Base-by-base conservation (phyloP, 108 stramenopile genomes). In the Nitzschia putrida region DNA sequence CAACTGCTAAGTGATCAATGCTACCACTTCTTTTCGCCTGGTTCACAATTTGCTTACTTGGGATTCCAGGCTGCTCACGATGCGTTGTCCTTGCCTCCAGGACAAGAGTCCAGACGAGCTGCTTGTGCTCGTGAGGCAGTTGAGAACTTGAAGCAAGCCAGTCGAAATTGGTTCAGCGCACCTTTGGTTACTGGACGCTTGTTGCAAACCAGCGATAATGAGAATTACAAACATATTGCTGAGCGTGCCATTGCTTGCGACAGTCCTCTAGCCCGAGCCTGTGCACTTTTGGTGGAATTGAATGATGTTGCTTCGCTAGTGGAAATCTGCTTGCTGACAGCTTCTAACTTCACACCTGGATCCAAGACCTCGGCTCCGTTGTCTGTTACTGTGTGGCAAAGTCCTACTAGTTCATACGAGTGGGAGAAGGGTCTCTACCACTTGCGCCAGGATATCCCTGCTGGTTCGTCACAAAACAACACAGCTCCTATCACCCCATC, bases 1-100 rank as follows among this genome's bases (percentile, higher is more conserved):
- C 64, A 80, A 12, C 53, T 72, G 25, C 80, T 96, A 13, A 82
- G 89, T 24, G 42, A 68, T 7, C 83, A 92, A 42, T 92, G 92
- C 61, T 96, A 91, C 68, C 88, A 90, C n/a, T 96, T 81, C 74
- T 96, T 96, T 69, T 90, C 91, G 23, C 69, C 86, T 24, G 91
- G 85, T 2, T 84, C 89, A 16, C 73, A 89, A 16, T 86, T 87
- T 52, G 84, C 91, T 9, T 96, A 89, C 66, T 55, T 83, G 29
- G 95, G 95, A 18, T 92, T 96, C 69, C 76, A 85, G 59, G 59
- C 69, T 40, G 92, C 90, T 16, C 65, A 80, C 24, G 84, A 83
- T 55, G 94, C 91, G 9, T 66, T 83, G 10, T 53, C 80, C 9
- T 53, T 69, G 16, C 78, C 81, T 44, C 20, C 45, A 9, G 65